These are phyloP conservation scores for Fusarium guadeloupense DNA, from an alignment of 2,329 filamentous ascomycete genomes.

Conservation along the genomic window DNA sequence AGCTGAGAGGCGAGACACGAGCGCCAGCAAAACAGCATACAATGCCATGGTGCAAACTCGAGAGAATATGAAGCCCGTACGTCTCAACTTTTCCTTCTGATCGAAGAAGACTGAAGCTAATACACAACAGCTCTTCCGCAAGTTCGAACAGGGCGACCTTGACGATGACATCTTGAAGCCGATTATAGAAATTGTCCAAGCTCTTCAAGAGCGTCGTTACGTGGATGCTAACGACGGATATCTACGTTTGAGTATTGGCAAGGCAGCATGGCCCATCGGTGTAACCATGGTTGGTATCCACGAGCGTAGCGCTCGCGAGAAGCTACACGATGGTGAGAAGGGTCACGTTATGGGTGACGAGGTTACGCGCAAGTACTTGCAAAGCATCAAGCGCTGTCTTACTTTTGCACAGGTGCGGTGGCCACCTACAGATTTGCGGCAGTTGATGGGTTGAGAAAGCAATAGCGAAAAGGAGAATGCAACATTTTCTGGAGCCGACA, in stretches of 20 bases:
- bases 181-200: constrained; percentile 89
- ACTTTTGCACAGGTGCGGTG: constrained; percentile 97
- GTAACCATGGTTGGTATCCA: constrained; percentile 99
- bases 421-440: constrained; percentile 90
- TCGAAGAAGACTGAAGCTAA: neutral
- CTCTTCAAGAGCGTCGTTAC: constrained; percentile 89
- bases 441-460: constrained; percentile 79
- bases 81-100: constrained; percentile 29
- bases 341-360: constrained; percentile 98
- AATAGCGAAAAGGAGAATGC: neutral
- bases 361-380: constrained; percentile 91
- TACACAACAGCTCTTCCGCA: constrained; percentile 75
- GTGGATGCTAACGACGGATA: constrained; percentile 98
- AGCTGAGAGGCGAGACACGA: constrained; percentile 69
- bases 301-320: constrained; percentile 94
- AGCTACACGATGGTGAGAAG: constrained; percentile 86
- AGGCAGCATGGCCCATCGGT: constrained; percentile 98
- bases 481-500: neutral
- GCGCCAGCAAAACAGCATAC: constrained; percentile 82
- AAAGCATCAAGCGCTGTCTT: constrained; percentile 96
- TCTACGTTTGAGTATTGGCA: constrained; percentile 89
- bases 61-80: constrained; percentile 82
- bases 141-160: constrained; percentile 83
- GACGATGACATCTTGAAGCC: constrained; percentile 82
- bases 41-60: constrained; percentile 87